Base-by-base conservation (phyloP, 257 asterid species). In the Phtheirospermum japonicum region DNA sequence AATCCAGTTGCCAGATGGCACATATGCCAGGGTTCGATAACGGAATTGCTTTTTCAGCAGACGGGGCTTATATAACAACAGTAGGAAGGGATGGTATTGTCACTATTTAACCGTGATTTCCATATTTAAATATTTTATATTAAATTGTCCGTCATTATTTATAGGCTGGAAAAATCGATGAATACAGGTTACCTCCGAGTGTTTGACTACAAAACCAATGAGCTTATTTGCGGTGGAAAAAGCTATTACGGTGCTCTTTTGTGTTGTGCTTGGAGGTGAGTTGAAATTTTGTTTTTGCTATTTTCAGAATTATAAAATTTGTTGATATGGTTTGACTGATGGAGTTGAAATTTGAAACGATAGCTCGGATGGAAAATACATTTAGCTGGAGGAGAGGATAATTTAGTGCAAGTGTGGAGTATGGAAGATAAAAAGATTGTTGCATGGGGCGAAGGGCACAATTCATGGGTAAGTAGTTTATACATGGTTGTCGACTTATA, bases 361-460 rank as follows among this genome's bases (percentile, higher is more conserved):
- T 95, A 92, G 98, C 81, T 77, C 74, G 82, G 98, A 88, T 64
- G 97, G 98, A 63, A 93, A 93, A 74, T 93, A 93, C 84, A 80
- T 61, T 78, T 93, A 82, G 80, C 99, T 49, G 99, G 99, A 73
- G 99, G 99, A 30, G 99, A 93, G 83, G 99, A 93, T 70, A 97
- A 93, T 76, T 83, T 89, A 43, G 99, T 93, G 71, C 99, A 93
- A 77, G 99, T 93, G 67, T 93, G 99, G 99, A 89, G 99, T 66
- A 85, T 93, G 97, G 99, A 85, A 52, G 96, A 89, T 54, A 83
- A 94, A 20, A 93, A 87, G 71, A 78, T 93, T 83, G 96, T 93
- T 18, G 99, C 99, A 30, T 93, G 97, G 97, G 99, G 99, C 4
- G 99, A 89, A 85, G 99, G 99, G 36, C 99, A 93, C 73, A 89